These are phyloP conservation scores for Botryotinia globosa DNA, from an alignment of 2,329 filamentous ascomycete genomes.

Conservation along the genomic window DNA sequence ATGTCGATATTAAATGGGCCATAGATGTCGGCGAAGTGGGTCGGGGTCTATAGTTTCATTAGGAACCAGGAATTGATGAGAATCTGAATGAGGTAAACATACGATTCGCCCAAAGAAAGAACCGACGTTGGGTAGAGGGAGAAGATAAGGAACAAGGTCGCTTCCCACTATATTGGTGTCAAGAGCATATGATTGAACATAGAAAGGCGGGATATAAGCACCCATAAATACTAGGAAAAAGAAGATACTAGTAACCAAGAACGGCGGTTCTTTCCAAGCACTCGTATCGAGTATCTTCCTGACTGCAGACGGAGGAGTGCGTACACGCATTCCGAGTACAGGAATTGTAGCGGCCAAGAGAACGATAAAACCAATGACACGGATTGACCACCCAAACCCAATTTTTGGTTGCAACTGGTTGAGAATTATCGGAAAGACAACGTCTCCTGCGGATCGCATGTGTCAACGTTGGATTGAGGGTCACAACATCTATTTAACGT, in stretches of 20 bases:
- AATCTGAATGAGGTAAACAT: neutral
- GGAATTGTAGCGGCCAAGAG: too few species aligned
- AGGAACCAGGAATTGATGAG: too few species aligned
- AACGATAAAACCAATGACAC: too few species aligned
- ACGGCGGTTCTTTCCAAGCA: neutral
- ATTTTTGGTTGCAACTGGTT: too few species aligned
- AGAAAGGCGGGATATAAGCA: constrained; percentile 53
- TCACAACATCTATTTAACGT: too few species aligned
- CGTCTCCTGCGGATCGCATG: too few species aligned
- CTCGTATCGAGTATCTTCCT: neutral
- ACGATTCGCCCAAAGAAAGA: constrained; percentile 54
- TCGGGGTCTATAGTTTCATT: constrained; percentile 40
- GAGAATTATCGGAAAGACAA: too few species aligned
- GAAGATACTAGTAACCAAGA: neutral
- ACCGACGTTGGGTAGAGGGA: constrained; percentile 34
- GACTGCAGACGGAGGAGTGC: neutral
- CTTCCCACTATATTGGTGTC: constrained; percentile 40
- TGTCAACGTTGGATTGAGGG: too few species aligned
- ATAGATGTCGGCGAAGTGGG: constrained; percentile 49
- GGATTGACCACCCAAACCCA: too few species aligned
- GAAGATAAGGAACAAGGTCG: constrained; percentile 30
- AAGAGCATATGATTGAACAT: constrained; percentile 34
- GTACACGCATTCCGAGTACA: too few species aligned
- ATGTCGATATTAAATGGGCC: constrained; percentile 49
- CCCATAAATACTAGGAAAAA: constrained; percentile 40